phyloP scores from a whole-genome alignment of 495 filamentous ascomycete genomes.

The Xylaria curta region DNA sequence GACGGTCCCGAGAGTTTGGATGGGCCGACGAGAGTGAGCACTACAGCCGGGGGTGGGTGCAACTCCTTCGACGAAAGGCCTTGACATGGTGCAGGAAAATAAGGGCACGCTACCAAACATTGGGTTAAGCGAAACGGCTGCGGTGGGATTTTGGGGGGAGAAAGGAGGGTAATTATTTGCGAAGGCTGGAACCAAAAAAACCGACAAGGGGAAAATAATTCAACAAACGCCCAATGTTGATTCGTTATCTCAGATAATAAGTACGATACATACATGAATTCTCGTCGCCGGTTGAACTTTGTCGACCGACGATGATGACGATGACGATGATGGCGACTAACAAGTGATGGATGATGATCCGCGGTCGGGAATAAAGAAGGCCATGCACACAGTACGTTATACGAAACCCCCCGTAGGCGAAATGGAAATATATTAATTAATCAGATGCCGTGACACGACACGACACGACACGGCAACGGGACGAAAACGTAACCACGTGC shows the following conservation, averaged over 20 bases:
- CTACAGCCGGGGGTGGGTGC: not conserved
- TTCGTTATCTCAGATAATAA: not conserved
- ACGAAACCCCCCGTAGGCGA: not conserved
- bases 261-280: not conserved
- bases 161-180: not conserved
- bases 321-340: not conserved
- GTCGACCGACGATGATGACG: not conserved
- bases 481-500: slow-evolving; percentile 1
- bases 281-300: not conserved
- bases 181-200: not conserved
- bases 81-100: slow-evolving; percentile 8
- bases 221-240: not conserved
- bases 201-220: not conserved
- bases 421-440: slow-evolving; percentile 6
- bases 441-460: slow-evolving; percentile 7
- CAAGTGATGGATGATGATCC: not conserved
- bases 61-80: slow-evolving; percentile 4
- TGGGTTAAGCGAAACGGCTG: slow-evolving; percentile 4
- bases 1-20: slow-evolving; percentile 25
- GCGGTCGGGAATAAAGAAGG: not conserved
- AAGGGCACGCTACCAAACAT: not conserved
- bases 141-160: not conserved
- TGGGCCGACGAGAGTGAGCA: slow-evolving; percentile 10
- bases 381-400: slow-evolving; percentile 5
- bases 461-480: slow-evolving; percentile 5